phyloP scores from a whole-genome alignment of 768 basidiomycete species.

The Suillus alpinus region DNA sequence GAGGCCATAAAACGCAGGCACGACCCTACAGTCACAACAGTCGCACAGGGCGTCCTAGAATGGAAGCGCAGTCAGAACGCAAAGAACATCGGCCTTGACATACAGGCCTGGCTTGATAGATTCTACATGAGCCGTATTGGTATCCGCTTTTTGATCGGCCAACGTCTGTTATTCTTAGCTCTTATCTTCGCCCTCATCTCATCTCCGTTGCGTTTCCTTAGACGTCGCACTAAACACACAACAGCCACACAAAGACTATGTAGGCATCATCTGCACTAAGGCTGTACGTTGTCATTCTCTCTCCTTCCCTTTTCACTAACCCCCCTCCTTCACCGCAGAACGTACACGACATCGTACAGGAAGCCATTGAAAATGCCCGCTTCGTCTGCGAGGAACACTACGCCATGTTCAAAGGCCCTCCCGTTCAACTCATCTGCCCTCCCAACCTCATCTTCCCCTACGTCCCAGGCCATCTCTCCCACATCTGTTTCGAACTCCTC shows the following conservation, averaged over 20 bases:
- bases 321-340: conserved; percentile 46
- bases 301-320: conserved; percentile 3
- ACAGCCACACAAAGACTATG: conserved; percentile 85
- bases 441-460: conserved; percentile 84
- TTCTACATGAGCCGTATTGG: conserved; percentile 97
- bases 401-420: conserved; percentile 93
- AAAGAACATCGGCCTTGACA: conserved; percentile 74
- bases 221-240: conserved; percentile 95
- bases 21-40: conserved; percentile 96
- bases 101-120: conserved; percentile 94
- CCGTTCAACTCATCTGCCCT: conserved; percentile 95
- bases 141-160: conserved; percentile 95
- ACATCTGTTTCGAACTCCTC: conserved; percentile 94
- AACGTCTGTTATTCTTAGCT: conserved; percentile 56
- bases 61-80: conserved; percentile 82
- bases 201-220: conserved; percentile 26
- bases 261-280: conserved; percentile 95
- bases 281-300: conserved; percentile 51
- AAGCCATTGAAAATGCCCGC: conserved; percentile 96
- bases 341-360: conserved; percentile 95
- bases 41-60: conserved; percentile 94
- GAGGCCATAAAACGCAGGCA: conserved; percentile 91
- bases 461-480: conserved; percentile 94
- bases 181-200: conserved; percentile 3
- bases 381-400: conserved; percentile 96